phyloP scores from a whole-genome alignment of 371 early-diverging fungal species.

The Rhizomucor miehei region DNA sequence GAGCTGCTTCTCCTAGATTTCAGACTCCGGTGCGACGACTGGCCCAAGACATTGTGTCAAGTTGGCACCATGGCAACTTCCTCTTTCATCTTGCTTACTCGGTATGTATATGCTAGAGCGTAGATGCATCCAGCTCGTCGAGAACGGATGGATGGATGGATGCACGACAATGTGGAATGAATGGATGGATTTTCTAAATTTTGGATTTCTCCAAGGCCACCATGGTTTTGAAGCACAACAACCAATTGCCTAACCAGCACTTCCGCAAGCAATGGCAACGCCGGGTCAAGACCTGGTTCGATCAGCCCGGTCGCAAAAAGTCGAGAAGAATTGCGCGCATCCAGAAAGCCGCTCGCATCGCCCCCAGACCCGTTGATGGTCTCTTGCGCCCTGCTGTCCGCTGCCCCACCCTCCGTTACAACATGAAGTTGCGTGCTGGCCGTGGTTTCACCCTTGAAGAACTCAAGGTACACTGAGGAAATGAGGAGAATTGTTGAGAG shows the following conservation, averaged over 20 bases:
- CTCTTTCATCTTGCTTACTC: no score
- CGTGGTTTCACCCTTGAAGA: slow-evolving; percentile 99
- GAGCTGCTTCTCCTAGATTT: no score
- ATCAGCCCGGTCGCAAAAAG: slow-evolving; percentile 97
- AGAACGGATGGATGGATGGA: slow-evolving; percentile 2
- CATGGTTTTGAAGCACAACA: slow-evolving; percentile 95
- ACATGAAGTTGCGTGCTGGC: slow-evolving; percentile 97
- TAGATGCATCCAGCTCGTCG: no score
- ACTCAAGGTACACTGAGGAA: slow-evolving; percentile 73
- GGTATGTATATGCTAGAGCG: no score
- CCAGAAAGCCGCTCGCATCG: slow-evolving; percentile 94
- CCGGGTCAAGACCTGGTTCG: slow-evolving; percentile 99
- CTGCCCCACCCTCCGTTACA: slow-evolving; percentile 98
- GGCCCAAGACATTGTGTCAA: no score
- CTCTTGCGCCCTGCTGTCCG: slow-evolving; percentile 97
- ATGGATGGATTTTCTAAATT: background rate
- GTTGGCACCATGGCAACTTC: no score
- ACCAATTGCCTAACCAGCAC: slow-evolving; percentile 97
- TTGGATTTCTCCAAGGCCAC: background rate
- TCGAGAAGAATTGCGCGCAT: slow-evolving; percentile 85
- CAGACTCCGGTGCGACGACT: no score
- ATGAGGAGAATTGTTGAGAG: background rate
- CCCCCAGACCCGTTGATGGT: slow-evolving; percentile 97
- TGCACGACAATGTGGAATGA: background rate
- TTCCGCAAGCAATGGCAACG: slow-evolving; percentile 99